These are phyloP conservation scores for Neonectria sp. DNA, from an alignment of 2,329 filamentous ascomycete species.

Conservation along the genomic window DNA sequence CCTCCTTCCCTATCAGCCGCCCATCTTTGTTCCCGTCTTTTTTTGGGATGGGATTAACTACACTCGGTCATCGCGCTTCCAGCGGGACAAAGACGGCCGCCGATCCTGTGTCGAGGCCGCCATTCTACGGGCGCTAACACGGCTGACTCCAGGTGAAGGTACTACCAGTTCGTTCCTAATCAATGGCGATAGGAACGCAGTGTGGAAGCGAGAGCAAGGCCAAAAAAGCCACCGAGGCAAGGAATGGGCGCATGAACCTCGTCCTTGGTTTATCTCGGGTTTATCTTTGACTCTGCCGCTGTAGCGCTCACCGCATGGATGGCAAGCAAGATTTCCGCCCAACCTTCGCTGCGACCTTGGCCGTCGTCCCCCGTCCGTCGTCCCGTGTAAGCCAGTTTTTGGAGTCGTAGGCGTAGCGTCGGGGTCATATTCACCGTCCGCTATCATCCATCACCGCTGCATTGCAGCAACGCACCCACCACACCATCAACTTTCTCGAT, in stretches of 20 bases:
- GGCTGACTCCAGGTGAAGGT: neutral
- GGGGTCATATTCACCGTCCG: constrained; percentile 26
- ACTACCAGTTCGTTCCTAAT: neutral
- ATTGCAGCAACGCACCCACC: constrained; percentile 6
- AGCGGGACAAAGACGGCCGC: neutral
- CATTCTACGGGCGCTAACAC: constrained; percentile 1
- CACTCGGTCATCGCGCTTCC: constrained; percentile 6
- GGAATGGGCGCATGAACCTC: neutral
- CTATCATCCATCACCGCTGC: constrained; percentile 15
- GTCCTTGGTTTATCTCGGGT: neutral
- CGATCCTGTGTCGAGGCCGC: neutral
- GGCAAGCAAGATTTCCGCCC: constrained; percentile 10
- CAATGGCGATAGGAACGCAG: neutral
- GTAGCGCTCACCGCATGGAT: neutral
- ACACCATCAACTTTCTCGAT: constrained; percentile 1
- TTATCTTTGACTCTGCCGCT: neutral
- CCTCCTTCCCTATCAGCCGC: neutral
- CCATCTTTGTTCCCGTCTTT: neutral
- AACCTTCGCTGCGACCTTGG: constrained; percentile 17
- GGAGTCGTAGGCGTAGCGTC: constrained; percentile 16
- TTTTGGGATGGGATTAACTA: neutral
- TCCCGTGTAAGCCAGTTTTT: neutral
- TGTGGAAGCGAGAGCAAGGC: neutral
- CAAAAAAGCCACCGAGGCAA: too few relatives aligned
- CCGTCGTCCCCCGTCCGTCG: neutral